Percentiles rank a stretch among this genome's conserved stretches.
Evolutionary conservation across 345 rosid species (phyloP).

Genomic region (Rhizophora apiculata): DNA sequence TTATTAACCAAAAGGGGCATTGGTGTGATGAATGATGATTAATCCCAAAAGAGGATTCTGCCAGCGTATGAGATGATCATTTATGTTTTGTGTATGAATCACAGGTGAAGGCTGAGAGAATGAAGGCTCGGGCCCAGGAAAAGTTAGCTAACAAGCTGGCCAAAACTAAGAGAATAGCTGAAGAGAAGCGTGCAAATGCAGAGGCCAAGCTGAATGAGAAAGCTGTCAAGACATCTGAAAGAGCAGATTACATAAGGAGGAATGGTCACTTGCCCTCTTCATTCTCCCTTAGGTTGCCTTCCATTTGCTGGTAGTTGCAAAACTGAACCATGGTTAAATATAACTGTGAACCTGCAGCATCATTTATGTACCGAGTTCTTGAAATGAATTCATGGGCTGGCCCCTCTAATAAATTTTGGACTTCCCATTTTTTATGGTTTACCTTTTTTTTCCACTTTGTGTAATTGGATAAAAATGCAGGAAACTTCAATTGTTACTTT

Average conservation of each 20-base stretch:
- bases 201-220: slow-evolving; percentile 77
- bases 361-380: slow-evolving; percentile 8
- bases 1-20: too few species aligned
- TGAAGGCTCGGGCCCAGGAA: slow-evolving; percentile 88
- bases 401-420: not conserved
- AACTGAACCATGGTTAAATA: slow-evolving; percentile 7
- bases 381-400: not conserved
- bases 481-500: too few species aligned
- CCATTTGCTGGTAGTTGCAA: slow-evolving; percentile 62
- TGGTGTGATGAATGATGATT: too few species aligned
- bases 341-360: slow-evolving; percentile 6
- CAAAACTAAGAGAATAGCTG: slow-evolving; percentile 69
- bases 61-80: not conserved
- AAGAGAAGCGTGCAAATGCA: slow-evolving; percentile 81
- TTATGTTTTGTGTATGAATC: not conserved
- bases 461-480: too few species aligned
- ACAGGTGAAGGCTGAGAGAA: slow-evolving; percentile 78
- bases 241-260: slow-evolving; percentile 79
- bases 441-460: too few species aligned
- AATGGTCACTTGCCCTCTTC: slow-evolving; percentile 80
- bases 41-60: not conserved
- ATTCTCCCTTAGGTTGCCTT: slow-evolving; percentile 66
- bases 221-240: slow-evolving; percentile 68
- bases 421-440: not conserved
- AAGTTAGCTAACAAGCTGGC: slow-evolving; percentile 62